A percentile compares a stretch with the other conserved stretches of the same genome.
phyloP scores from a whole-genome alignment of 139 green algal species.

The Micractinium conductrix region DNA sequence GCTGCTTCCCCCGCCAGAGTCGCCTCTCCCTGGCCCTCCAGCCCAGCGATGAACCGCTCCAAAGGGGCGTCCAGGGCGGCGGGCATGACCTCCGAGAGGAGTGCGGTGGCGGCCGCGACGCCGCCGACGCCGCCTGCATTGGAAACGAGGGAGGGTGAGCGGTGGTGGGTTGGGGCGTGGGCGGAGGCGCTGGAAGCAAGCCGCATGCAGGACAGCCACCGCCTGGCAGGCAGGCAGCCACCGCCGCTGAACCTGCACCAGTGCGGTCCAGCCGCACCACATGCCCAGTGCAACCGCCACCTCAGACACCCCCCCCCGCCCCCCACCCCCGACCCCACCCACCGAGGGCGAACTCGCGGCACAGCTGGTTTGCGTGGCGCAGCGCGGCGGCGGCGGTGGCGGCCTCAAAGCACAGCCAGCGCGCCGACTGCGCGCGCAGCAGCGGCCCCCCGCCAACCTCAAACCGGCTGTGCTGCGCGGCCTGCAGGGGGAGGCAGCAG shows the following conservation, averaged over 20 bases:
- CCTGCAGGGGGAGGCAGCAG: not conserved
- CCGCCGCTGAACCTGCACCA: too few relatives aligned
- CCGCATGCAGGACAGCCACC: too few relatives aligned
- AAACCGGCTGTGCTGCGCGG: conserved; percentile 10
- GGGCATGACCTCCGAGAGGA: conserved; percentile 48
- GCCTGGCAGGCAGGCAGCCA: not conserved
- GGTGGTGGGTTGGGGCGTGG: too few relatives aligned
- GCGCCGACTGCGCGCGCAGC: conserved; percentile 33
- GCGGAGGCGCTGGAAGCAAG: too few relatives aligned
- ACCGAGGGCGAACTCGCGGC: conserved; percentile 55
- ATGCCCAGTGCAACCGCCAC: too few relatives aligned
- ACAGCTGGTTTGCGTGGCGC: conserved; percentile 40
- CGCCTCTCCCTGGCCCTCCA: not conserved
- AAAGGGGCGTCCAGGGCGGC: not conserved
- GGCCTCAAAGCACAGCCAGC: conserved; percentile 52
- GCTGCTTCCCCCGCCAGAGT: not conserved
- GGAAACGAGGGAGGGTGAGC: not conserved
- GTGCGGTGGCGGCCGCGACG: conserved; percentile 5
- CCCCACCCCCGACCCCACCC: not conserved
- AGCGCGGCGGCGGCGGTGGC: not conserved
- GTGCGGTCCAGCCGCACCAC: not conserved
- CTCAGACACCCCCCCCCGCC: not conserved
- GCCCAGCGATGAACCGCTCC: conserved; percentile 7
- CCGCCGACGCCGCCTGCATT: conserved; percentile 27
- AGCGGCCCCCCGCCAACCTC: conserved; percentile 39